Evolutionary conservation across 2,329 filamentous ascomycete genomes (phyloP).

Genomic region (Ophiostoma triangulosporum): DNA sequence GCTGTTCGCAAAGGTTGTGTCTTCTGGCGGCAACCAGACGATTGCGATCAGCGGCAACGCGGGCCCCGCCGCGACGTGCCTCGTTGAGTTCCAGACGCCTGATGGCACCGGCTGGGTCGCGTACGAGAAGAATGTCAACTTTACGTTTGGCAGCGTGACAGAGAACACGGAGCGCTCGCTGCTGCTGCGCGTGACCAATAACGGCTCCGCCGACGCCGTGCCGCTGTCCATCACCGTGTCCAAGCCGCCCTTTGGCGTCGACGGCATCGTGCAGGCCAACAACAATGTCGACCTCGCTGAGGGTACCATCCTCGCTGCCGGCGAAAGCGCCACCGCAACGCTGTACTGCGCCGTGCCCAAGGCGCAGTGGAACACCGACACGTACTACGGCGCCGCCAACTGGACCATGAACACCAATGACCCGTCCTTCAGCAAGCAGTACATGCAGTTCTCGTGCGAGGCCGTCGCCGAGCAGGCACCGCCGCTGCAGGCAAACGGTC

Average conservation of each 20-base stretch:
- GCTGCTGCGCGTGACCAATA: conserved; percentile 40
- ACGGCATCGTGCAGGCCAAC: conserved; percentile 37
- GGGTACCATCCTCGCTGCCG: conserved; percentile 35
- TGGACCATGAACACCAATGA: conserved; percentile 49
- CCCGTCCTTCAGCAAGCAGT: conserved; percentile 35
- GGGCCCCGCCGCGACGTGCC: conserved; percentile 33
- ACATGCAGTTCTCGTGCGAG: conserved; percentile 36
- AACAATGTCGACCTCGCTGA: conserved; percentile 46
- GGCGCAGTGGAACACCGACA: conserved; percentile 40
- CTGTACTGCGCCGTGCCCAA: conserved; percentile 43
- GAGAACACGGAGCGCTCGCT: conserved; percentile 35
- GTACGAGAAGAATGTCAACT: conserved; percentile 29
- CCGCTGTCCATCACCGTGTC: conserved; percentile 44
- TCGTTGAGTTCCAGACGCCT: conserved; percentile 40
- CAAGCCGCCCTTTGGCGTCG: conserved; percentile 43
- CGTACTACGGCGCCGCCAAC: conserved; percentile 31
- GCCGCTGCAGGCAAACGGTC: conserved; percentile 29
- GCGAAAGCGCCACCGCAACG: conserved; percentile 35
- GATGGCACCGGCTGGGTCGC: conserved; percentile 37
- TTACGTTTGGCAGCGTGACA: conserved; percentile 42
- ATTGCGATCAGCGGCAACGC: conserved; percentile 36
- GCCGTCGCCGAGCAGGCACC: conserved; percentile 39
- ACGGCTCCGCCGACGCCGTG: conserved; percentile 33
- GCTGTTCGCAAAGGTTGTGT: conserved; percentile 33
- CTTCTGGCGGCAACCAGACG: conserved; percentile 34